Evolutionary conservation across 805 yeast species (phyloP).

Genomic region (Crinitomyces ghanaensis): DNA sequence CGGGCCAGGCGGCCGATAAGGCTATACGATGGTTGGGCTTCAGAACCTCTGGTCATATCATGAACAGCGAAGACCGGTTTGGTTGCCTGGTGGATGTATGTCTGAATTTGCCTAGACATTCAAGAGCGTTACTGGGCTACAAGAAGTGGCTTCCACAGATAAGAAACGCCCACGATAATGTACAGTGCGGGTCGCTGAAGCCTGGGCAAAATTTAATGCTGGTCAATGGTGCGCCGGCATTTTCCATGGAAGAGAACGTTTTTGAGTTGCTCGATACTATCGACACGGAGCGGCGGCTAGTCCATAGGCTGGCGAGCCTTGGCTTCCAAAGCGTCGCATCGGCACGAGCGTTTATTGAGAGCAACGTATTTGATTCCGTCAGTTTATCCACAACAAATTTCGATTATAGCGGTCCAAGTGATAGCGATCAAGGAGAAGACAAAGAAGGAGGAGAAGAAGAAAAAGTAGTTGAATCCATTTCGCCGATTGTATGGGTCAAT

Average conservation of each 20-base stretch:
- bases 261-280: constrained; percentile 27
- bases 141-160: constrained; percentile 21
- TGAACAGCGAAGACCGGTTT: constrained; percentile 24
- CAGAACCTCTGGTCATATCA: constrained; percentile 27
- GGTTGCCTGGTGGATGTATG: constrained; percentile 31
- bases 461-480: too few species aligned
- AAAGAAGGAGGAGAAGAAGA: too few species aligned
- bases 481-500: constrained; percentile 63
- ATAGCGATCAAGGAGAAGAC: too few species aligned
- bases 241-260: constrained; percentile 29
- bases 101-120: constrained; percentile 45
- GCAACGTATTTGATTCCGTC: too few species aligned
- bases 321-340: neutral
- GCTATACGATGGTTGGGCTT: constrained; percentile 21
- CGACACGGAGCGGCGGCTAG: constrained; percentile 27
- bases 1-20: constrained; percentile 17
- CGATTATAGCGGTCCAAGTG: too few species aligned
- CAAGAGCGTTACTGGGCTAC: constrained; percentile 22
- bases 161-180: constrained; percentile 17
- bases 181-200: constrained; percentile 11
- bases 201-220: constrained; percentile 33
- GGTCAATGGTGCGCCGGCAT: constrained; percentile 55
- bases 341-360: too few species aligned
- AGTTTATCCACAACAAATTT: too few species aligned
- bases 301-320: constrained; percentile 13